Base-by-base conservation (phyloP, 495 filamentous ascomycete genomes). In the Daldinia loculata region DNA sequence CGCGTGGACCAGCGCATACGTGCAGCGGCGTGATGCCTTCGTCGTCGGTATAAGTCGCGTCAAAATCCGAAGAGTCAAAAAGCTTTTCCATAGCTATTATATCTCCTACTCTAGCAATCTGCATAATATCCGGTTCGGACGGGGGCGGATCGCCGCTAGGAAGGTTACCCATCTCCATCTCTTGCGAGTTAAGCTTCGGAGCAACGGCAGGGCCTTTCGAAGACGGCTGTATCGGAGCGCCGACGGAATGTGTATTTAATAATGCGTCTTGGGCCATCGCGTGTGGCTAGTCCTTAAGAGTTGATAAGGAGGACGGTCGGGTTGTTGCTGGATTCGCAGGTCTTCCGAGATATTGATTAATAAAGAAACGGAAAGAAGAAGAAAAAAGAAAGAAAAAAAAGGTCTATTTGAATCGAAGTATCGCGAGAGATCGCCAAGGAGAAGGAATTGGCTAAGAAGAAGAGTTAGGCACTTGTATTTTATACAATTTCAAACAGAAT, bases 21-120 rank as follows among this genome's bases (percentile, higher is more conserved):
- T 99, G 95, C 80, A 99, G 82, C 56, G 95, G 94, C 45, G 94
- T 98, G 73, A 98, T 96, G 72, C 91, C 92, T 78, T 99, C 92
- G 56, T 90, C 93, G 75, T 98, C 96, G 64, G 84, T 86, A 77
- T 95, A 93, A 55, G 85, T 89, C 26, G 92, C 92, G 70, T 91
- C 89, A 78, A 87, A 92, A 61, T 92, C 95, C 71, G 92, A 90
- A 57, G 84, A 87, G 67, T 92, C 91, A 71, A 97, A 94, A 27
- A 99, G 83, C 82, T 89, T 94, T 81, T 96, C 91, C 85, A 99
- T 95, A 34, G 86, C 91, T 5, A 82, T 82, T 75, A 97, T 87
- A 75, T 99, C 95, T 30, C 95, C 95, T 65, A 95, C 77, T 56
- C 95, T 87, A 38, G 95, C 93, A 74, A 98, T 86, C 81, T 98